Evolutionary conservation across 495 filamentous ascomycete species (phyloP), one percentile per base, ranked within the genome.

Genomic region (Penicillium canescens): DNA sequence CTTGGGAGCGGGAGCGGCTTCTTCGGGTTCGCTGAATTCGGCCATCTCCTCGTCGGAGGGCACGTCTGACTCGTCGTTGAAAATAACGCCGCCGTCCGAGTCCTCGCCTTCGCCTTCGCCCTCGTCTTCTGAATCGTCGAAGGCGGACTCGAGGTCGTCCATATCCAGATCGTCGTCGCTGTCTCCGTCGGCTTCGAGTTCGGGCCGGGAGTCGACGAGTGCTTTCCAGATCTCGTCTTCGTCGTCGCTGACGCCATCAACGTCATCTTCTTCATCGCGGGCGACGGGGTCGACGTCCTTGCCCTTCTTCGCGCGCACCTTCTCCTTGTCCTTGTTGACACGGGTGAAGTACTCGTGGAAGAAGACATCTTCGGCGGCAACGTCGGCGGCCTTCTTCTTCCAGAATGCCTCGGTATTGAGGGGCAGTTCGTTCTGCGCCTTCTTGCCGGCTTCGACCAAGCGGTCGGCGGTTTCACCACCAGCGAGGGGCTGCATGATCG

Each of bases 341-440:
- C 87, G 82, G 54, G 81, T 84, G 69, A 98, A 98, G 82, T 98
- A 98, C 52, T 88, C 84, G 71, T 98, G 94, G 82, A 98, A 98
- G 83, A 98, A 98, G 39, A 89, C 91, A 61, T 98, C 95, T 62
- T 98, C 92, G 0, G 86, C 89, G 0, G 86, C 83, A 9, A 98
- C 86, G 38, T 98, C 86, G 43, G 88, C 86, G n/a, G 82, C 77
- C 67, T 88, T 90, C 80, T 89, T 87, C 60, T 86, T 87, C 92
- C 92, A 96, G 80, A 98, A 98, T 13, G 82, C 79, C 52, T 95
- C 89, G 3, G 87, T 86, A 72, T 98, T 98, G 67, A 97, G 79
- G 1, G 79, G 83, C 28, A 72, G 42, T 10, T 41, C 39, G 16
- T 72, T 61, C 50, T 68, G 72, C 23, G 70, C 67, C 3, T 66